Evolutionary conservation across 2,329 filamentous ascomycete genomes (phyloP).

Genomic region (Grosmannia clavigera): DNA sequence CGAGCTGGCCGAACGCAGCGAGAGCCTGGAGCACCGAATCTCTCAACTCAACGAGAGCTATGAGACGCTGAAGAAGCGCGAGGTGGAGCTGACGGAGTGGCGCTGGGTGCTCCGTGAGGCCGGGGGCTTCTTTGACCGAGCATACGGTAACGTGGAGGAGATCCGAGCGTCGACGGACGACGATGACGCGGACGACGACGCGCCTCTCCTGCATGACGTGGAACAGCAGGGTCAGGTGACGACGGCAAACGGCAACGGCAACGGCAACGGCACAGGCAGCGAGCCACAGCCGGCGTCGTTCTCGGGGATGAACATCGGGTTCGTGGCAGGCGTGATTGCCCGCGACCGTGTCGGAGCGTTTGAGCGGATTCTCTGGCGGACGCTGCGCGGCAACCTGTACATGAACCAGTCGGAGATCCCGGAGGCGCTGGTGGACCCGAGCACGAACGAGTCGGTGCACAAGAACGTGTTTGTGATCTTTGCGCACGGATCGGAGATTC

Average conservation of each 20-base stretch:
- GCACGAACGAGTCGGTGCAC: conserved; percentile 80
- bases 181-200: conserved; percentile 56
- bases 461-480: conserved; percentile 99
- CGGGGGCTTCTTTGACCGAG: conserved; percentile 92
- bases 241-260: conserved; percentile 12
- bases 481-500: conserved; percentile 93
- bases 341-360: conserved; percentile 89
- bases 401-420: conserved; percentile 99
- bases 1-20: conserved; percentile 82
- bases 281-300: conserved; percentile 49
- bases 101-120: conserved; percentile 95
- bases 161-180: conserved; percentile 74
- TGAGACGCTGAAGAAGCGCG: conserved; percentile 93
- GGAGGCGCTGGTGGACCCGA: conserved; percentile 80
- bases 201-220: conserved; percentile 82
- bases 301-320: conserved; percentile 97
- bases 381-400: conserved; percentile 92
- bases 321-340: conserved; percentile 90
- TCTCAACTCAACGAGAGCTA: conserved; percentile 94
- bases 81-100: conserved; percentile 96
- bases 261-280: conserved; percentile 29
- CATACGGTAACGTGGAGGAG: conserved; percentile 91
- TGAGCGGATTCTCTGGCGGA: conserved; percentile 95
- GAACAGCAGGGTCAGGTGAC: conserved; percentile 56
- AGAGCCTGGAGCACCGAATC: conserved; percentile 84